Conservation (phyloP, 768 basidiomycete genomes). For the Agrocybe praecox region DNA sequence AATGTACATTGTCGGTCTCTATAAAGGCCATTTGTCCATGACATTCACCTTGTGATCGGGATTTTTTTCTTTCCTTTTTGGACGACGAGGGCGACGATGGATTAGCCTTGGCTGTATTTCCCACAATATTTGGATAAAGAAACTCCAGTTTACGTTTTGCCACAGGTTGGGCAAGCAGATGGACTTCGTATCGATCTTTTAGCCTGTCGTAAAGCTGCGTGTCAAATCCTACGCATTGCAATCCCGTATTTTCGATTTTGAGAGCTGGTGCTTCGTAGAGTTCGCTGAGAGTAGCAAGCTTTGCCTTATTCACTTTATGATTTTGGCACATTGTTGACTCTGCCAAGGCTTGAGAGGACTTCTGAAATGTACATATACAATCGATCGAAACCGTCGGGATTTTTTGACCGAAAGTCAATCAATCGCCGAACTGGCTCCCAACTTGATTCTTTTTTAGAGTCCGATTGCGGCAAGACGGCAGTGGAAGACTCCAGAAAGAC, state of each 20-base stretch:
- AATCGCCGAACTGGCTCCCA: no score
- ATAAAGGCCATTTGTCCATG: no score
- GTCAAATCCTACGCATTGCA: conserved; percentile 21
- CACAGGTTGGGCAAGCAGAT: not conserved
- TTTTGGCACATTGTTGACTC: not conserved
- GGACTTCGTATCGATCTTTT: not conserved
- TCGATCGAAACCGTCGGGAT: not conserved
- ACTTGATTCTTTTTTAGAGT: no score
- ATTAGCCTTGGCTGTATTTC: not conserved
- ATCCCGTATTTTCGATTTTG: conserved; percentile 13
- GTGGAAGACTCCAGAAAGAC: no score
- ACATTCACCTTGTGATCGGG: no score
- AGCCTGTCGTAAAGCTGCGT: conserved; percentile 8
- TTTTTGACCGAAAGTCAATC: not conserved
- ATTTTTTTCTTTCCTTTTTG: not conserved
- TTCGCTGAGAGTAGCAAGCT: not conserved
- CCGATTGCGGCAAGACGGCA: no score
- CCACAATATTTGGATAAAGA: not conserved
- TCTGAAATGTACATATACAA: not conserved
- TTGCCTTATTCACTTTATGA: not conserved
- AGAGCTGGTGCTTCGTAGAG: conserved; percentile 6
- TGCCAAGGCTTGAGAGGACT: not conserved
- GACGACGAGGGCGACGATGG: not conserved
- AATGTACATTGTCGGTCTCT: no score
- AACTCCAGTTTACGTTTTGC: not conserved